Base-by-base conservation (phyloP, 768 basidiomycete genomes). In the Tulasnella sp. region DNA sequence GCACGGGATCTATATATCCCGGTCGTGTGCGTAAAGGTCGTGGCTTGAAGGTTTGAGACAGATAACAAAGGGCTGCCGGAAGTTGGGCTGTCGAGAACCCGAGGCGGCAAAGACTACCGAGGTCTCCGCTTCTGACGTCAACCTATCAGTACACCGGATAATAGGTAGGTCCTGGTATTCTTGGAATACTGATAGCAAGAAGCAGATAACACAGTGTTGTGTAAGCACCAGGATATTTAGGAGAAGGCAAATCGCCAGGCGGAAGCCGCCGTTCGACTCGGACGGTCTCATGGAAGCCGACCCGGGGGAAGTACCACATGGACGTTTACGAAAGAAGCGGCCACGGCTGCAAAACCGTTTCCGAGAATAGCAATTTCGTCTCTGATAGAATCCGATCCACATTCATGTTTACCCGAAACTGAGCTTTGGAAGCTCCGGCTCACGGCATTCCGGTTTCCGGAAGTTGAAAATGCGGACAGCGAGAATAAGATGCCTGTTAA, bases 331-430 rank as follows among this genome's bases (percentile, higher is more conserved):
- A 69, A 37, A 37, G 28, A 28, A 69, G 64, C 31, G 12, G 58
- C 28, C n/a, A 60, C 58, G 11, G 58, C n/a, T 14, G 58, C 58
- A 60, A 1, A n/a, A 60, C 58, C 14, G 58, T n/a, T 31, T 69
- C 64, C 64, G 14, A 69, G 64, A 69, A 69, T 69, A 69, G 64
- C 64, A 34, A 28, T 69, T 69, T 37, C 37, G 64, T 69, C 64
- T 69, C 64, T 9, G 1, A 37, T 37, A 9, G 6, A 28, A 28
- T 37, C 64, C 58, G 28, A 69, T 69, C 64, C 64, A 69, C 64
- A 31, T 69, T 69, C 64, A 28, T 69, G 64, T 69, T 69, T 69
- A 69, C 28, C 64, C 64, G 64, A 14, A 34, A 69, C 37, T 6
- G 64, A 8, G 24, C 64, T 31, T 37, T 69, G 64, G 64, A 28